A percentile compares a stretch with the other conserved stretches of the same genome.
Evolutionary conservation across 2,329 filamentous ascomycete species (phyloP).

Genomic region (Gremmenia infestans): DNA sequence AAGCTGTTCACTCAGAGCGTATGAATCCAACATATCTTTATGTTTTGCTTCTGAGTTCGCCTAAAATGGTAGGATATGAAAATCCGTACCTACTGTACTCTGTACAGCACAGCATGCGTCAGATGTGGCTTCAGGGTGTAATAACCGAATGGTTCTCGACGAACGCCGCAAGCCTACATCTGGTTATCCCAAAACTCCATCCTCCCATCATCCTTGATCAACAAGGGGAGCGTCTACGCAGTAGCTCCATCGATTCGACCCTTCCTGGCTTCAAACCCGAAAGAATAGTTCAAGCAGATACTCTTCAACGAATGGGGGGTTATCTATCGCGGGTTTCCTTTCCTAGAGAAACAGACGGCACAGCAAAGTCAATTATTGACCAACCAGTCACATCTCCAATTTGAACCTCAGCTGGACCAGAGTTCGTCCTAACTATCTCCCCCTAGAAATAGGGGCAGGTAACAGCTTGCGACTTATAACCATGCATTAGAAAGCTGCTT

Average conservation of each 20-base stretch:
- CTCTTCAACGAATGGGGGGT: slow-evolving; percentile 1
- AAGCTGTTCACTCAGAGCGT: not conserved
- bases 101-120: slow-evolving; percentile 16
- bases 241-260: not conserved
- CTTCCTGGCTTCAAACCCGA: not conserved
- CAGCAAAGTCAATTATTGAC: not conserved
- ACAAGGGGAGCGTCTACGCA: not conserved
- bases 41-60: not conserved
- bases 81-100: not conserved
- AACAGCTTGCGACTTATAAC: not conserved
- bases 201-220: slow-evolving; percentile 4
- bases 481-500: not conserved
- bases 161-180: slow-evolving; percentile 10
- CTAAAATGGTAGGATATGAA: not conserved
- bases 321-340: not conserved
- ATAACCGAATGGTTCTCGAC: slow-evolving; percentile 14
- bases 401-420: not conserved
- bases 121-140: slow-evolving; percentile 12
- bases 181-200: not conserved
- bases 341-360: slow-evolving; percentile 7
- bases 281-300: not conserved
- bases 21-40: not conserved
- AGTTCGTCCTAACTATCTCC: not conserved
- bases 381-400: not conserved
- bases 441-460: not conserved